Evolutionary conservation across 75 land plant genomes (phyloP).

Genomic region (Selaginella moellendorffii): DNA sequence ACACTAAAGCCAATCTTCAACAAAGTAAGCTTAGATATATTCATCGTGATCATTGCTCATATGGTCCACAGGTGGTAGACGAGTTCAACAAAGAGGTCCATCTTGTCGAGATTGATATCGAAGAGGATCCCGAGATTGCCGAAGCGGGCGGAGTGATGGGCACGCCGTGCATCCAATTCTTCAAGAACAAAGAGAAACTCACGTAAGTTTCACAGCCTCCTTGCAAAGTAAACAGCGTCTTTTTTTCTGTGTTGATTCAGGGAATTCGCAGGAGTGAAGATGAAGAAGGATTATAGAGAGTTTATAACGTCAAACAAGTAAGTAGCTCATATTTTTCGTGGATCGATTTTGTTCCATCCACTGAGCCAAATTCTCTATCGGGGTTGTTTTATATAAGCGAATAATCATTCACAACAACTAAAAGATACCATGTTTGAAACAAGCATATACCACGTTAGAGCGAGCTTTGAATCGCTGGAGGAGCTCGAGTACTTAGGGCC

Average conservation of each 20-base stretch:
- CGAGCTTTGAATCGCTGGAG: too few relatives aligned
- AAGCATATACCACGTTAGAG: too few relatives aligned
- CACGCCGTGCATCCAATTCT: conserved; percentile 93
- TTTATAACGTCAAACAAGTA: conserved; percentile 63
- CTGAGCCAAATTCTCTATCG: too few relatives aligned
- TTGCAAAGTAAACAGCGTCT: too few relatives aligned
- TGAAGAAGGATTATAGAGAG: conserved; percentile 92
- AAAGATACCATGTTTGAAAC: too few relatives aligned
- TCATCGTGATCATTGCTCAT: neutral
- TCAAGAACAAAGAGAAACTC: conserved; percentile 81
- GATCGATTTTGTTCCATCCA: too few relatives aligned
- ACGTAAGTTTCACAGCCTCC: conserved; percentile 25
- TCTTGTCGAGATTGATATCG: conserved; percentile 93
- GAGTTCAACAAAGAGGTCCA: conserved; percentile 75
- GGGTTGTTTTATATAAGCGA: too few relatives aligned
- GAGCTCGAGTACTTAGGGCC: too few relatives aligned
- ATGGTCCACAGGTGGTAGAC: conserved; percentile 60
- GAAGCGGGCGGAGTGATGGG: conserved; percentile 99
- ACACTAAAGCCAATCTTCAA: conserved; percentile 82
- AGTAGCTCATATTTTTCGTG: conserved; percentile 3
- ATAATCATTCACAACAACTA: too few relatives aligned
- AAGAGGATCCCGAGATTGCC: conserved; percentile 94
- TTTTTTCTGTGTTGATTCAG: conserved; percentile 29
- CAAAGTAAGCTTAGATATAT: conserved; percentile 36
- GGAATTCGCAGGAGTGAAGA: conserved; percentile 80